Base-by-base conservation (phyloP, 306 rosid species). In the Cicer bijugum region DNA sequence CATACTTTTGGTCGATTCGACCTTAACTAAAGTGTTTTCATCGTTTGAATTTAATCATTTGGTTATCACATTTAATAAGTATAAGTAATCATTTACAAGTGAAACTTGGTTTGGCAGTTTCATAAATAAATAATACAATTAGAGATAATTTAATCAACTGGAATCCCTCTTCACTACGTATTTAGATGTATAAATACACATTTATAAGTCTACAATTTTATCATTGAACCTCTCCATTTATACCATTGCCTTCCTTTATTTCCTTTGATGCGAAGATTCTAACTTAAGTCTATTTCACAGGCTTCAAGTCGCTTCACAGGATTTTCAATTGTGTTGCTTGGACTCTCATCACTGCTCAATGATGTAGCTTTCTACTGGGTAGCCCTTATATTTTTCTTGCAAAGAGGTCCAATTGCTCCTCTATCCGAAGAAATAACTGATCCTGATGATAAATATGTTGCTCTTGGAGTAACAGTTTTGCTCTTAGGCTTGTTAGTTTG, bases 301-400 rank as follows among this genome's bases (percentile, higher is more conserved):
- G 94, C 92, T 57, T 90, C 97, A 14, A 59, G 78, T 75, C 97
- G 99, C 80, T 46, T 91, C 75, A 89, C 99, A 1, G 92, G 86
- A 12, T 81, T 80, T 58, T 84, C 97, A 7, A 89, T 91, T 57
- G 95, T 80, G 80, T 77, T 95, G 76, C 90, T 95, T 28, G 97
- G 96, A 70, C 70, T 90, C 35, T 84, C 97, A 5, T 89, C 97
- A 33, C 84, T 95, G 67, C 51, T 95, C 6, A 90, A 72, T n/a
- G 97, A 94, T 23, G 99, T 95, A 40, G 97, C 99, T 14, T 94
- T 94, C 83, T 94, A 91, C 80, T 94, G 99, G 97, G 99, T 89
- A 12, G 97, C 59, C 79, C 87, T 94, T 71, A 76, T 94, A 82
- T 94, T 91, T 87, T 87, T 94, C 91, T 78, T 94, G 74, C 99